phyloP scores from a whole-genome alignment of 257 asterid genomes.

The Plantago ovata region DNA sequence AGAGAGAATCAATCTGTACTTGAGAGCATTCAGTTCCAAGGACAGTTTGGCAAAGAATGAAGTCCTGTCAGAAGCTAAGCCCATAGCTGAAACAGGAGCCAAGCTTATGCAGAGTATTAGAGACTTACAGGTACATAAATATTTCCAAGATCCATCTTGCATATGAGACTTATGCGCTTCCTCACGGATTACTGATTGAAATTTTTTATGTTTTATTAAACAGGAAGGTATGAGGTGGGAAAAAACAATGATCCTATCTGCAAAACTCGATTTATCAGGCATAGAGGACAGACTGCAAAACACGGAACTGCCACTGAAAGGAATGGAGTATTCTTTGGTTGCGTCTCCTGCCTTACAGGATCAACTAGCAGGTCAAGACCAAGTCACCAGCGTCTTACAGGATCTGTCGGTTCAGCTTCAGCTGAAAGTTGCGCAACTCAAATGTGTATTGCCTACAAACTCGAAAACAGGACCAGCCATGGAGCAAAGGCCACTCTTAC shows the following conservation, averaged over 20 bases:
- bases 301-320: constrained; percentile 48
- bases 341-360: constrained; percentile 28
- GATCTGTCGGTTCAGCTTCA: constrained; percentile 26
- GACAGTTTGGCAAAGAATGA: constrained; percentile 30
- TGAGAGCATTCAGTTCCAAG: constrained; percentile 30
- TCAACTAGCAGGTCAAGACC: constrained; percentile 24
- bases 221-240: constrained; percentile 70
- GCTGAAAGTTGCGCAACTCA: constrained; percentile 34
- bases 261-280: constrained; percentile 12
- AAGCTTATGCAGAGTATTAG: constrained; percentile 48
- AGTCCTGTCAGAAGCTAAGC: constrained; percentile 42
- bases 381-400: constrained; percentile 24
- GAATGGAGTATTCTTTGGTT: constrained; percentile 46
- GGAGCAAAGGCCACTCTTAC: constrained; percentile 17
- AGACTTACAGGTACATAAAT: constrained; percentile 40
- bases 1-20: constrained; percentile 46
- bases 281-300: constrained; percentile 35
- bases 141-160: not conserved
- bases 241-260: constrained; percentile 39
- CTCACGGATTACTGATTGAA: not conserved
- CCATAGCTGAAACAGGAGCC: constrained; percentile 46
- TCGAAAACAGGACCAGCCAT: constrained; percentile 24
- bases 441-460: constrained; percentile 24
- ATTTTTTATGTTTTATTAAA: not conserved
- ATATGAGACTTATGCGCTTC: not conserved